Percentiles rank a stretch among this genome's conserved stretches.
These are phyloP conservation scores for Tylopilus sp. DNA, from an alignment of 768 basidiomycete genomes.

Conservation along the genomic window DNA sequence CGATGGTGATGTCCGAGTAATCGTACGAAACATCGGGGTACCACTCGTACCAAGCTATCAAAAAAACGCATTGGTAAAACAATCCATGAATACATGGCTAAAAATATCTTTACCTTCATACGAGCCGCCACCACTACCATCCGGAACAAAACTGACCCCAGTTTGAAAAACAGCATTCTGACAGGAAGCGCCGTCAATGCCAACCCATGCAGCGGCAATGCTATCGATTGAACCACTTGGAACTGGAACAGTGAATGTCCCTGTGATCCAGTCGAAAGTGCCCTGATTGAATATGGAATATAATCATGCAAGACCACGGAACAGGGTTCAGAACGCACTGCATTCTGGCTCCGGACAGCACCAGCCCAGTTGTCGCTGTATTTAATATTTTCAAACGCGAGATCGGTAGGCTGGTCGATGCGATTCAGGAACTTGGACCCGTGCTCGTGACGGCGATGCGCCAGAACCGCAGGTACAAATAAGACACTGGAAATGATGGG, in stretches of 20 bases:
- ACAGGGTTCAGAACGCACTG: not conserved
- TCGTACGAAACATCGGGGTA: not conserved
- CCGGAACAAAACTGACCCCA: slow-evolving; percentile 10
- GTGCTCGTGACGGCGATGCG: no score
- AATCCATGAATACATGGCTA: no score
- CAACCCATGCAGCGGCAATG: slow-evolving; percentile 19
- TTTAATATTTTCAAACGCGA: no score
- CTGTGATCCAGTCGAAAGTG: not conserved
- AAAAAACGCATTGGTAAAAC: no score
- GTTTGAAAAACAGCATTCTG: slow-evolving; percentile 16
- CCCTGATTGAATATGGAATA: not conserved
- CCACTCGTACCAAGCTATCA: no score
- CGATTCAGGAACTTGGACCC: no score
- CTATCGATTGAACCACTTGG: no score
- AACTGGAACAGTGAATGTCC: no score
- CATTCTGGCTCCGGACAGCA: not conserved
- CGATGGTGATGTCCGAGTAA: not conserved
- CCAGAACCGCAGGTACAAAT: no score
- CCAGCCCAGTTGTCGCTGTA: not conserved
- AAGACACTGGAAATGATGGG: no score
- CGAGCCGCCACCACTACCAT: not conserved
- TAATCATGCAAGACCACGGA: no score
- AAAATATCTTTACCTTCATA: not conserved
- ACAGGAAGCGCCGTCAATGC: slow-evolving; percentile 19
- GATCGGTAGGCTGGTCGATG: no score